Evolutionary conservation across 331 rosid genomes (phyloP), one percentile per base, ranked within the genome.

Genomic region (Malus hybrid): DNA sequence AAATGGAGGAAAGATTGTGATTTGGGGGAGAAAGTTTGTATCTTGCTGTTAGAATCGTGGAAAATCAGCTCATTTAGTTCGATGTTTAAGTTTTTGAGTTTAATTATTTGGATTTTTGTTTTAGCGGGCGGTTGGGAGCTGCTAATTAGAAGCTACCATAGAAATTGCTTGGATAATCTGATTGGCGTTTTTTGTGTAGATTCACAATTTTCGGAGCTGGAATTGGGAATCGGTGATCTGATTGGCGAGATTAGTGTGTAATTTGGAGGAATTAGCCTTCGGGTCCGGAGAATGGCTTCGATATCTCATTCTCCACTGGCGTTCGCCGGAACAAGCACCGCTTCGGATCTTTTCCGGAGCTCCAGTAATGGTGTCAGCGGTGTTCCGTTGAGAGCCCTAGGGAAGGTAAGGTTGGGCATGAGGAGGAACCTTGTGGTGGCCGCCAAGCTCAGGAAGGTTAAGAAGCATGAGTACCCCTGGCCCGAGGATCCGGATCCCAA

Each of bases 381-480:
- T 3, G 79, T 94, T 24, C 91, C 99, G 69, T 76, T 95, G 74
- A 89, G 81, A 82, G 80, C 86, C 14, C 84, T 95, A 10, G 99
- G 91, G 33, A 90, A 85, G 79, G 74, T 79, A 15, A 67, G 85
- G 46, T 75, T 90, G 72, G 76, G 84, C 70, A 36, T 83, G 36
- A 82, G 81, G 76, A 90, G 78, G 71, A 92, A 82, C 60, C 79
- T 83, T 10, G 69, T 85, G 5, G 90, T 95, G 22, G 54, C 79
- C 36, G 91, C 93, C 3, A 95, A 80, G 90, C 34, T 90, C 59
- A 86, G 82, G 82, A 94, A 95, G 89, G 80, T 14, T 76, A 90
- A 90, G 90, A 92, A 83, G 86, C 85, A 82, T 19, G 96, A 90
- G 9, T 81, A 88, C 74, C 97, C 99, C 19, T 95, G 99, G 99